Evolutionary conservation across 257 asterid genomes (phyloP), one percentile per base, ranked within the genome.

Genomic region (Gynochthodes officinalis): DNA sequence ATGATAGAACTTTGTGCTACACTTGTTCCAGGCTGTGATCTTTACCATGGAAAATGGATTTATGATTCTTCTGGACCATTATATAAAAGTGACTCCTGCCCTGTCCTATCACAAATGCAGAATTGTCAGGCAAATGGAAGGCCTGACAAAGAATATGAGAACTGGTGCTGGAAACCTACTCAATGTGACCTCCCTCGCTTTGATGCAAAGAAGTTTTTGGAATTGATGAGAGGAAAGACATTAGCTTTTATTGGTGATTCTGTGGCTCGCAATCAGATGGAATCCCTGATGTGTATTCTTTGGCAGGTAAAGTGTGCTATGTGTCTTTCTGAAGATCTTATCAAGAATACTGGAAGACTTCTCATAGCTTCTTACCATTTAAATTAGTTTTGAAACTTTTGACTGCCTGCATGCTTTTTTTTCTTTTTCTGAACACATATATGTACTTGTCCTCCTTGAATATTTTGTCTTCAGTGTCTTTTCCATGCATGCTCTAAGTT

Each of bases 181-280:
- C 84, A 86, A 64, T 95, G 99, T 78, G 91, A 85, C 67, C 81
- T 95, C 64, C 98, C 96, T 23, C 86, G 92, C 74, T 85, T 92
- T 80, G 95, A 90, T 62, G 80, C 97, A 0, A 87, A 78, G 77
- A 81, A 72, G 73, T 95, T 95, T 81, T 84, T 91, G 89, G 93
- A 92, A 77, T 62, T 90, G 67, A 92, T 95, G 98, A 84, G 93
- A 73, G 97, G 97, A 43, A 95, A 95, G 79, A 90, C 99, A 35
- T 77, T 95, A 73, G 99, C 98, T 76, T 95, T 87, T 78, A 87
- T 95, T 66, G 99, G 99, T 46, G 99, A 95, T 77, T 95, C 99
- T 59, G 96, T 95, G 78, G 94, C 98, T 67, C 92, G 99, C 75
- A 95, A 95, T 88, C 99, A 95, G 86, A 89, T 95, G 95, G 99